phyloP scores from a whole-genome alignment of 495 filamentous ascomycete species.

The Corynascus novoguineensis region DNA sequence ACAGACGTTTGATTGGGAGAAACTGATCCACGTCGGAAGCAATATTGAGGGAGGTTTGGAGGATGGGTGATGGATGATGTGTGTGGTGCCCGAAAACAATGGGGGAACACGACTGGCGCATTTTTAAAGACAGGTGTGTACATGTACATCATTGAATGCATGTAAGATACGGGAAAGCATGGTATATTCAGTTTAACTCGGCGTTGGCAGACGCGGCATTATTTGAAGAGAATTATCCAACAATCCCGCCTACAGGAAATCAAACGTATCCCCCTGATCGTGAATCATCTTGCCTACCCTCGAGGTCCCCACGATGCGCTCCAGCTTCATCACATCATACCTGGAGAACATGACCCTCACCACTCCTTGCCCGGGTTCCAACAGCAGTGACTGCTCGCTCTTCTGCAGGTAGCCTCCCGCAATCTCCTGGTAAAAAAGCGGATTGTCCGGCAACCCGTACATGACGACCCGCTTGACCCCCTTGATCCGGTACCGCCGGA shows the following conservation, averaged over 20 bases:
- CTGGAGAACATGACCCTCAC: constrained; percentile 75
- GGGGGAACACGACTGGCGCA: no score
- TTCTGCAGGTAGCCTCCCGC: constrained; percentile 60
- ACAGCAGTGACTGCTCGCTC: constrained; percentile 49
- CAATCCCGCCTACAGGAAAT: constrained; percentile 48
- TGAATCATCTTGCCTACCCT: constrained; percentile 71
- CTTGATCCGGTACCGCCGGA: constrained; percentile 71
- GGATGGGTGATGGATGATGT: not conserved
- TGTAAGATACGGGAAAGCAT: not conserved
- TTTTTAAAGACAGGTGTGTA: no score
- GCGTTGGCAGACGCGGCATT: not conserved
- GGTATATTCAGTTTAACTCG: not conserved
- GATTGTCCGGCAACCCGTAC: constrained; percentile 86
- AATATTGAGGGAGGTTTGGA: not conserved
- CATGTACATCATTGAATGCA: not conserved
- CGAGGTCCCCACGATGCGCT: constrained; percentile 77
- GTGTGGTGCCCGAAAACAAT: not conserved
- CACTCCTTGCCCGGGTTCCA: constrained; percentile 47
- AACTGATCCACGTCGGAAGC: no score
- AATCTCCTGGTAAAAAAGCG: constrained; percentile 81
- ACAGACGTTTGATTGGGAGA: not conserved
- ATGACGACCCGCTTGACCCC: constrained; percentile 77
- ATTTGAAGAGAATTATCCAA: not conserved
- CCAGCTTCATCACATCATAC: constrained; percentile 83
- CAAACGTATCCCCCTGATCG: constrained; percentile 83